Percentiles rank a stretch among this genome's conserved stretches.
These are phyloP conservation scores for Xerocomellus dryophilus DNA, from an alignment of 768 basidiomycete genomes.

Conservation along the genomic window DNA sequence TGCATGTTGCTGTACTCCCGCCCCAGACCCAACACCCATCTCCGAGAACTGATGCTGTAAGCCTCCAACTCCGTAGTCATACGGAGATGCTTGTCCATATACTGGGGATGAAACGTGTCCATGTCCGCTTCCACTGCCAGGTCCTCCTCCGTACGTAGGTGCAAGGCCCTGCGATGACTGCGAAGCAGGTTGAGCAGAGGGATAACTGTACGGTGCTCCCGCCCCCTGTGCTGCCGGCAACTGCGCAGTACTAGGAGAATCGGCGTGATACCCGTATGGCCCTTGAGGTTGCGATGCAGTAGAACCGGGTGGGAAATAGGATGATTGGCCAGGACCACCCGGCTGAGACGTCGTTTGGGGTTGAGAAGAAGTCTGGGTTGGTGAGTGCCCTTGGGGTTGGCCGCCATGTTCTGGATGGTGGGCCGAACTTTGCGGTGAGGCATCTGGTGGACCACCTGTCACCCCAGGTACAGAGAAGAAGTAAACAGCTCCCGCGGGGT, in stretches of 20 bases:
- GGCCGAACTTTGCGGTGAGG: slow-evolving; percentile 3
- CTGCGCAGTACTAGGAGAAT: slow-evolving; percentile 7
- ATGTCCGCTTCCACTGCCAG: slow-evolving; percentile 24
- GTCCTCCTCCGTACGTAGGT: slow-evolving; percentile 19
- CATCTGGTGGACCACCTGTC: slow-evolving; percentile 39
- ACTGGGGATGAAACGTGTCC: slow-evolving; percentile 17
- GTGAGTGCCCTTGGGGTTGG: slow-evolving; percentile 13
- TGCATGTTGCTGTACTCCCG: slow-evolving; percentile 21
- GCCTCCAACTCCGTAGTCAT: slow-evolving; percentile 23
- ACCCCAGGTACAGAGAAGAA: slow-evolving; percentile 77
- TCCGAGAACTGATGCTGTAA: slow-evolving; percentile 33
- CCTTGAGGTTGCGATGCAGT: slow-evolving; percentile 18
- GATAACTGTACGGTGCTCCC: slow-evolving; percentile 18
- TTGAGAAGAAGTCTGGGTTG: slow-evolving; percentile 17
- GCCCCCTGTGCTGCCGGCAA: slow-evolving; percentile 1
- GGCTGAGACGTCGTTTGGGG: slow-evolving; percentile 17
- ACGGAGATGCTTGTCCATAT: slow-evolving; percentile 20
- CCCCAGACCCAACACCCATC: slow-evolving; percentile 25
- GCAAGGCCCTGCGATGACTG: slow-evolving; percentile 17
- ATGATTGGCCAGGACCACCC: slow-evolving; percentile 4
- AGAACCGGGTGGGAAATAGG: slow-evolving; percentile 12
- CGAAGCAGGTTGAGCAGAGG: slow-evolving; percentile 8
- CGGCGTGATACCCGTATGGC: slow-evolving; percentile 20
- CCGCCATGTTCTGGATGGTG: slow-evolving; percentile 7
- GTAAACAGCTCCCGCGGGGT: slow-evolving; percentile 73